Percentiles rank a stretch among this genome's conserved stretches.
Evolutionary conservation across 1,139 yeast genomes (phyloP).

Genomic region (Pichia sp.): DNA sequence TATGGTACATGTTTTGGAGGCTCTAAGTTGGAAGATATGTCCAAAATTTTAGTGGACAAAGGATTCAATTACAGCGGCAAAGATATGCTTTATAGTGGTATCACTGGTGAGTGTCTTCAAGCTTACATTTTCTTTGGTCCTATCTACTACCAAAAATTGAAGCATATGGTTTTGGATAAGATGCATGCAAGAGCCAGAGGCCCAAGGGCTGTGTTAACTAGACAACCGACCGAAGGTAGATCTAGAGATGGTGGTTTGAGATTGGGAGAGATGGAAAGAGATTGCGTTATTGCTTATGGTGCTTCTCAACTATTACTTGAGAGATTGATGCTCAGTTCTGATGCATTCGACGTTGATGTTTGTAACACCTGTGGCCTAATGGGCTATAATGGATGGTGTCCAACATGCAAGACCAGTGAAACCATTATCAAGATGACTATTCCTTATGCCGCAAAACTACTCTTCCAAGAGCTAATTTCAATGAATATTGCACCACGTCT

Average conservation of each 20-base stretch:
- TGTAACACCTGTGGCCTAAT: slow-evolving; percentile 95
- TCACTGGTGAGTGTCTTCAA: slow-evolving; percentile 94
- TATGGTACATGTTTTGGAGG: slow-evolving; percentile 99
- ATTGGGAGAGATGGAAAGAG: slow-evolving; percentile 99
- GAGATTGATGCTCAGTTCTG: slow-evolving; percentile 94
- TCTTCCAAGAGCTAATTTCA: slow-evolving; percentile 92
- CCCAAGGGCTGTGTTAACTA: slow-evolving; percentile 94
- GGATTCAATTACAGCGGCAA: slow-evolving; percentile 96
- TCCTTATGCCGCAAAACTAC: slow-evolving; percentile 94
- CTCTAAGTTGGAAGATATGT: slow-evolving; percentile 90
- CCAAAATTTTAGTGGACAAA: slow-evolving; percentile 81
- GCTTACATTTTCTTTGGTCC: slow-evolving; percentile 99
- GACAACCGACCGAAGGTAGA: slow-evolving; percentile 99
- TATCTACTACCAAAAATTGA: slow-evolving; percentile 92
- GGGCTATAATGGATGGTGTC: slow-evolving; percentile 98
- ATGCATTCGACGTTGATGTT: slow-evolving; percentile 94
- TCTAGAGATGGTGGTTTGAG: slow-evolving; percentile 99
- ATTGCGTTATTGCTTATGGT: slow-evolving; percentile 98
- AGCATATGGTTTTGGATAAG: slow-evolving; percentile 98
- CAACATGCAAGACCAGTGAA: slow-evolving; percentile 87
- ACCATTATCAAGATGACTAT: slow-evolving; percentile 88
- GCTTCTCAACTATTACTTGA: slow-evolving; percentile 93
- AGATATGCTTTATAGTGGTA: slow-evolving; percentile 97
- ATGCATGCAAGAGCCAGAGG: slow-evolving; percentile 99
- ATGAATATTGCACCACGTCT: slow-evolving; percentile 98